Percentiles rank a stretch among this genome's conserved stretches.
Evolutionary conservation across 1,139 yeast species (phyloP).

Genomic region (Scheffersomyces insectosa): DNA sequence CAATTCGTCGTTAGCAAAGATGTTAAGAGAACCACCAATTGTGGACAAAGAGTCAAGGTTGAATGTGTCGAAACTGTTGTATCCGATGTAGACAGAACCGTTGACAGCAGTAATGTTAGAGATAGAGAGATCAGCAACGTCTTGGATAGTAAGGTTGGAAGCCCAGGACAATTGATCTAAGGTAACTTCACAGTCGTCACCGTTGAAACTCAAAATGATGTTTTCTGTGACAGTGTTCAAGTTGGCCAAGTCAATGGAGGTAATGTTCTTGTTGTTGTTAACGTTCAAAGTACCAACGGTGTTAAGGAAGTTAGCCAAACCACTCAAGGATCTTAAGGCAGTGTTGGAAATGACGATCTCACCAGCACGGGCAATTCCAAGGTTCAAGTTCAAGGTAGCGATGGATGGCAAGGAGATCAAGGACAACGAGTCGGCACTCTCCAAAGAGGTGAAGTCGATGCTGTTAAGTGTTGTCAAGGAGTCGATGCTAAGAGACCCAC

Average conservation of each 20-base stretch:
- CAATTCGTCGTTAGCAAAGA: conserved; percentile 47
- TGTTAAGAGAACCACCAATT: conserved; percentile 44
- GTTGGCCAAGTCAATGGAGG: conserved; percentile 35
- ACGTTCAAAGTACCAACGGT: conserved; percentile 39
- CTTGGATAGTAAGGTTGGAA: conserved; percentile 48
- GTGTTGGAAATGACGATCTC: conserved; percentile 44
- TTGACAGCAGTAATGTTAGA: conserved; percentile 40
- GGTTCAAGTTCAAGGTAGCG: conserved; percentile 38
- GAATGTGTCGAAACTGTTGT: conserved; percentile 39
- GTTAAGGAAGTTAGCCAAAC: conserved; percentile 31
- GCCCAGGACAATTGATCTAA: conserved; percentile 44
- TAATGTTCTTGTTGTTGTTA: conserved; percentile 48
- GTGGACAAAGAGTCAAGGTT: conserved; percentile 30
- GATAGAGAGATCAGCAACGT: conserved; percentile 33
- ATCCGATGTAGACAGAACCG: conserved; percentile 43
- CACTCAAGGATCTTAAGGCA: conserved; percentile 40
- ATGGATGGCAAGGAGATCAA: conserved; percentile 48
- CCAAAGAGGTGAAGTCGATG: conserved; percentile 38
- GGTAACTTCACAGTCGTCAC: conserved; percentile 40
- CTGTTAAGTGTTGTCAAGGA: conserved; percentile 44
- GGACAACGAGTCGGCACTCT: conserved; percentile 30
- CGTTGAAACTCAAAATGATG: conserved; percentile 45
- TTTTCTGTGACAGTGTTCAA: conserved; percentile 36
- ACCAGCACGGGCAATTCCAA: conserved; percentile 36
- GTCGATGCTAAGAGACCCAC: conserved; percentile 36